Conservation (phyloP, 108 stramenopile species). For the Fistulifera solaris region DNA sequence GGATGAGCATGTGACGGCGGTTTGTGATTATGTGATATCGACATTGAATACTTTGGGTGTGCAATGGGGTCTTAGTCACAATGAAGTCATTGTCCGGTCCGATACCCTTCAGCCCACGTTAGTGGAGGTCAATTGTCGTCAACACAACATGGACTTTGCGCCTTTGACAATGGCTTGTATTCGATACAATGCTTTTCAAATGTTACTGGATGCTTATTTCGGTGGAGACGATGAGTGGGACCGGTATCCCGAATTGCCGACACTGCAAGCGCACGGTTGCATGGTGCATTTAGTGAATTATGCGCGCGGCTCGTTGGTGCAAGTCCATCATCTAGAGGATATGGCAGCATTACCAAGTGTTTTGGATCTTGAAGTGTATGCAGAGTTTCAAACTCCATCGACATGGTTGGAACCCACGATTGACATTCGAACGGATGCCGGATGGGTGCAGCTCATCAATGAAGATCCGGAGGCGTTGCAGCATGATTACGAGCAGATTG, state of each 20-base stretch:
- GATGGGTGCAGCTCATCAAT: slow-evolving; percentile 78
- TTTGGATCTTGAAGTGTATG: slow-evolving; percentile 60
- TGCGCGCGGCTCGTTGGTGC: slow-evolving; percentile 39
- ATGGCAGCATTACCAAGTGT: slow-evolving; percentile 63
- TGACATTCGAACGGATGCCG: slow-evolving; percentile 67
- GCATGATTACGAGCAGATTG: slow-evolving; percentile 57
- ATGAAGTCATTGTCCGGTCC: slow-evolving; percentile 59
- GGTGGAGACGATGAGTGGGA: slow-evolving; percentile 20
- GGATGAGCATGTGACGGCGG: slow-evolving; percentile 21
- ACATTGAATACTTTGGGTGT: slow-evolving; percentile 56
- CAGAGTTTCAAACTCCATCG: slow-evolving; percentile 45
- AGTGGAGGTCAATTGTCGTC: slow-evolving; percentile 82
- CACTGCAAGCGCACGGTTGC: slow-evolving; percentile 41
- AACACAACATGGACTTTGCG: slow-evolving; percentile 80
- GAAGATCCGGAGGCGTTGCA: slow-evolving; percentile 50
- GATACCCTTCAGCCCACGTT: slow-evolving; percentile 34
- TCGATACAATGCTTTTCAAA: slow-evolving; percentile 77
- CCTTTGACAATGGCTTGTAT: slow-evolving; percentile 69
- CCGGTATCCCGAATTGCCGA: slow-evolving; percentile 39
- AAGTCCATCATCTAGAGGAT: slow-evolving; percentile 43
- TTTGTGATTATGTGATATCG: slow-evolving; percentile 43
- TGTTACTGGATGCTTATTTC: slow-evolving; percentile 59
- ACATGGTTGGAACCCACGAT: slow-evolving; percentile 45
- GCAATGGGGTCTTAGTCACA: slow-evolving; percentile 67
- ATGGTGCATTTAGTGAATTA: slow-evolving; percentile 70